These are phyloP conservation scores for Cornus florida DNA, from an alignment of 148 eudicot species.

Conservation along the genomic window DNA sequence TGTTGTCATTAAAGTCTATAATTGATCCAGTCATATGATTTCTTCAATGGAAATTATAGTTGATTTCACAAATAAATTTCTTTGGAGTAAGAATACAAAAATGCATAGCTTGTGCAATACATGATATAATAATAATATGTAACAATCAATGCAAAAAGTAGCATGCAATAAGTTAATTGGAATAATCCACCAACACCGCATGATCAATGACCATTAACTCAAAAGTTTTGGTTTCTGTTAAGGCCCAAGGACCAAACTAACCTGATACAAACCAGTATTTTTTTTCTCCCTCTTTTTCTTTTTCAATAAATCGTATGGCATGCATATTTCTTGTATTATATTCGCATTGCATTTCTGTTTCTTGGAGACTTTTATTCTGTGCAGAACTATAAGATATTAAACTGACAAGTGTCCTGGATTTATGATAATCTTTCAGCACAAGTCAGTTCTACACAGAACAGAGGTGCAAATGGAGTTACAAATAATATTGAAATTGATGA, in stretches of 20 bases:
- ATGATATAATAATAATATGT: too few species aligned
- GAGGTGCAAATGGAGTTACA: neutral
- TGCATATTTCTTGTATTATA: neutral
- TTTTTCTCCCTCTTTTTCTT: neutral
- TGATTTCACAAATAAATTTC: neutral
- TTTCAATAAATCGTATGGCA: neutral
- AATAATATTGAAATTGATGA: too few species aligned
- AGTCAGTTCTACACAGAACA: neutral
- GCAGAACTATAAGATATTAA: neutral
- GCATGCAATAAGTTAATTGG: neutral
- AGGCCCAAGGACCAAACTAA: neutral
- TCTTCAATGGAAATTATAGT: neutral
- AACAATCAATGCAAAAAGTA: neutral
- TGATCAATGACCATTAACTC: neutral
- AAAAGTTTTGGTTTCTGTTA: neutral
- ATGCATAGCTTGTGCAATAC: too few species aligned
- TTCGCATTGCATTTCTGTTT: neutral
- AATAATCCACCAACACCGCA: neutral
- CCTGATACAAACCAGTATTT: neutral
- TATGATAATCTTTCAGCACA: neutral
- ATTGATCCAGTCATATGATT: neutral
- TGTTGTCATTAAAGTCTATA: neutral
- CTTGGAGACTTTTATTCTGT: neutral
- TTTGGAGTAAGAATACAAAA: neutral
- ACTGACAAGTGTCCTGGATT: neutral